phyloP scores from a whole-genome alignment of 257 asterid genomes.

The Salvia hispanica region DNA sequence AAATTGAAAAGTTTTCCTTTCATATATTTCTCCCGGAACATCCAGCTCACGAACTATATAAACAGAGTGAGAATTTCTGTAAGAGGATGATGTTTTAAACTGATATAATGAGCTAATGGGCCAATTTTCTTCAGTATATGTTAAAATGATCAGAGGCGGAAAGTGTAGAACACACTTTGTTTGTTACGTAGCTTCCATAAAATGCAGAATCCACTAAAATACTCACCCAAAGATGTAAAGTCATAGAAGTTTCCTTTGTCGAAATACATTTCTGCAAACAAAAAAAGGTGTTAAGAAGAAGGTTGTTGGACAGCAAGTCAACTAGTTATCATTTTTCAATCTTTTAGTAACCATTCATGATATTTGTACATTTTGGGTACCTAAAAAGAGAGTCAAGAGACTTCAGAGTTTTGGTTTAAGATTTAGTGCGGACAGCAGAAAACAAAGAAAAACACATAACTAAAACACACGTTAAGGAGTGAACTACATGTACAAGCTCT shows the following conservation, averaged over 20 bases:
- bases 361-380: constrained; percentile 16
- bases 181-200: constrained; percentile 18
- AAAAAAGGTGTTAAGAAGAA: constrained; percentile 19
- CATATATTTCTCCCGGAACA: constrained; percentile 96
- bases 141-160: constrained; percentile 5
- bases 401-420: constrained; percentile 4
- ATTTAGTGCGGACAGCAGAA: constrained; percentile 14
- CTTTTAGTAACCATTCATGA: constrained; percentile 9
- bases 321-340: neutral
- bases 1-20: constrained; percentile 89
- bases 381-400: constrained; percentile 4
- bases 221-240: constrained; percentile 88
- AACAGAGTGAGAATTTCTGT: constrained; percentile 20
- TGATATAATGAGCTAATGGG: neutral
- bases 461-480: constrained; percentile 1
- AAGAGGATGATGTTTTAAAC: neutral
- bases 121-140: constrained; percentile 22
- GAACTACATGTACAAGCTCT: constrained; percentile 12
- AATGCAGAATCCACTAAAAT: constrained; percentile 10
- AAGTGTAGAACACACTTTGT: constrained; percentile 5
- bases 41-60: constrained; percentile 78
- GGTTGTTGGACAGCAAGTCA: neutral
- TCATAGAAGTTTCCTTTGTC: constrained; percentile 92
- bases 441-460: constrained; percentile 6
- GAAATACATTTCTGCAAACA: constrained; percentile 64